These are phyloP conservation scores for Ramaria sp. DNA, from an alignment of 768 basidiomycete species.

Conservation along the genomic window DNA sequence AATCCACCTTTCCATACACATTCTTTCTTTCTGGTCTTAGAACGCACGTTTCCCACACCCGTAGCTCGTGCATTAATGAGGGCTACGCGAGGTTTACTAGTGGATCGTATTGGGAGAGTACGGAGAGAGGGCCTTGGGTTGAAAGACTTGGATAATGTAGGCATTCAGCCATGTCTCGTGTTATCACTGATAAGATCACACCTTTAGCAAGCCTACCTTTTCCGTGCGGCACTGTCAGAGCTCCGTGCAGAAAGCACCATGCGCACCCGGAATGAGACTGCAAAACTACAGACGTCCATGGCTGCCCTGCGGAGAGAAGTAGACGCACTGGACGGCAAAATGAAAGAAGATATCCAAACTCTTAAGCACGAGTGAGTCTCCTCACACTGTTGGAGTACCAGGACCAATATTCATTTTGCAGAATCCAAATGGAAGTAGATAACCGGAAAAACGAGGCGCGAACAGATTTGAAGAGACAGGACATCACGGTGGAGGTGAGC, in stretches of 20 bases:
- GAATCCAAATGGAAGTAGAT: conserved; percentile 94
- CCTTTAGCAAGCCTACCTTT: conserved; percentile 85
- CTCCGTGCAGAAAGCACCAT: conserved; percentile 78
- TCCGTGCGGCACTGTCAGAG: conserved; percentile 87
- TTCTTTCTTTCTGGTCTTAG: conserved; percentile 59
- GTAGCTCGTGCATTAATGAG: conserved; percentile 76
- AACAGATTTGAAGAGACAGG: conserved; percentile 72
- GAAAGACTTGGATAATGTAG: conserved; percentile 77
- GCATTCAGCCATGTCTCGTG: conserved; percentile 18
- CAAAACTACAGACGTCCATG: conserved; percentile 67
- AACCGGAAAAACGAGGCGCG: conserved; percentile 87
- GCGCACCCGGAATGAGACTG: conserved; percentile 72
- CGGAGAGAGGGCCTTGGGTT: conserved; percentile 57
- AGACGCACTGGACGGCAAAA: conserved; percentile 74
- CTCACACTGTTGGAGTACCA: conserved; percentile 4
- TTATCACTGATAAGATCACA: neutral
- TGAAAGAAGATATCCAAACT: conserved; percentile 85
- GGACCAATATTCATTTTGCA: conserved; percentile 20
- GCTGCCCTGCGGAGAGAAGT: conserved; percentile 78
- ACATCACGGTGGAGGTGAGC: conserved; percentile 73
- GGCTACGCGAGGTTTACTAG: conserved; percentile 68
- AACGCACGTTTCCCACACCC: conserved; percentile 61
- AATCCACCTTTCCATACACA: conserved; percentile 80
- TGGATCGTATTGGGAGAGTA: conserved; percentile 65
- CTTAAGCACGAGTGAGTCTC: conserved; percentile 81